Base-by-base conservation (phyloP, 2,329 filamentous ascomycete genomes). In the Microcyclosporella mali region DNA sequence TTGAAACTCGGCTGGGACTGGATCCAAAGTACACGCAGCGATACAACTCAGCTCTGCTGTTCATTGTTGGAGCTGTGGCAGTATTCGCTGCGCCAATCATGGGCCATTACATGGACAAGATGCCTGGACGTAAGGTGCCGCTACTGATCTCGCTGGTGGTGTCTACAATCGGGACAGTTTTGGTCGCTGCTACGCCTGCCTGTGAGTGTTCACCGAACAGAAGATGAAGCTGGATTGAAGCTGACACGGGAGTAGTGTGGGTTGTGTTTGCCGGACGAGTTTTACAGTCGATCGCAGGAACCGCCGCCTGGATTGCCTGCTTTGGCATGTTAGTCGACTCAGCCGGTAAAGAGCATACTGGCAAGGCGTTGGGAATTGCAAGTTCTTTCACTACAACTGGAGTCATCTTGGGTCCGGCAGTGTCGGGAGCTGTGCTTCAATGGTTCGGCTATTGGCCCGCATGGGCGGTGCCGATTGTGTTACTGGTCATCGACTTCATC, bases 31-130 rank as follows among this genome's bases (percentile, higher is more conserved):
- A 40, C 8, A 53, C 50, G 7, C 50, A 53, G 30, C 38, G 43
- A 16, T 40, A 44, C 14, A 47, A 47, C 2, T 47, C 47, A 10
- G 38, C 42, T 4, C 18, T 53, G 4, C 41, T 53, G 18, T 46
- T 45, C 30, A 34, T 50, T 19, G 69, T 66, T 52, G 74, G 72
- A 15, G 64, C 58, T 64, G 73, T 67, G 53, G 68, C 61, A 17
- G 57, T 59, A 27, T 59, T 65, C 10, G 68, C 50, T n/a, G 47
- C 45, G 3, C 50, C 50, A 12, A 41, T 51, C 15, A 50, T 53
- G 3, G 50, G 45, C 12, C 45, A 51, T 27, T 44, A 49, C 25
- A 48, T 48, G 7, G 50, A 53, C 17, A 35, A 43, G 17, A 45
- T 38, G 15, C 17, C 43, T 0, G 44, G 40, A 29, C 37, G 50